phyloP scores from a whole-genome alignment of 768 basidiomycete genomes.

The Lentinula edodes region DNA sequence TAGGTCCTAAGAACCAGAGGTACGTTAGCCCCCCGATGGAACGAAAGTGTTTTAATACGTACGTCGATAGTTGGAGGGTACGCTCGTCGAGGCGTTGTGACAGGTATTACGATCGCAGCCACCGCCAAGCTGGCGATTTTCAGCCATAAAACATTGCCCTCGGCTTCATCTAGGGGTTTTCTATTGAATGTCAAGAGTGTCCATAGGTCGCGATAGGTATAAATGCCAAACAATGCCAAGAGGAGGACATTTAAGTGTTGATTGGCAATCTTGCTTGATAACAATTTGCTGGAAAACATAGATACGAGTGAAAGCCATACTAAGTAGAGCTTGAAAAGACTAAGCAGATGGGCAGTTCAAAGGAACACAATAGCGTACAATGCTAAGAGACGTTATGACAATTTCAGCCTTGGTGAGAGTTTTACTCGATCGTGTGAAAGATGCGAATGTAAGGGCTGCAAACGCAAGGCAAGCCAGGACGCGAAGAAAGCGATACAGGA shows the following conservation, averaged over 20 bases:
- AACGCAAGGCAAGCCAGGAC: background rate
- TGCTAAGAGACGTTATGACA: background rate
- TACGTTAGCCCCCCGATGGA: too few relatives aligned
- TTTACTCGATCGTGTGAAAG: background rate
- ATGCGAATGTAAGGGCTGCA: background rate
- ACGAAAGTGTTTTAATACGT: background rate
- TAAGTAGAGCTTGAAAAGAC: background rate
- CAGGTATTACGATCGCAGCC: slow-evolving; percentile 42
- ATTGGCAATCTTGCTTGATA: background rate
- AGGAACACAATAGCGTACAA: background rate
- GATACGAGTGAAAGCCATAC: background rate
- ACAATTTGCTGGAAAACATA: background rate
- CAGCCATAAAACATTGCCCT: slow-evolving; percentile 45
- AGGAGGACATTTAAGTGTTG: slow-evolving; percentile 23
- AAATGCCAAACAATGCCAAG: slow-evolving; percentile 33
- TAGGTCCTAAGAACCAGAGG: slow-evolving; percentile 21
- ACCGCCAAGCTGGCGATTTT: slow-evolving; percentile 38
- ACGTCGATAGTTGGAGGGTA: slow-evolving; percentile 45
- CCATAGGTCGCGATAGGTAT: slow-evolving; percentile 50
- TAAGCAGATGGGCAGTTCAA: background rate
- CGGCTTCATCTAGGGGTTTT: slow-evolving; percentile 35
- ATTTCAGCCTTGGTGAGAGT: background rate
- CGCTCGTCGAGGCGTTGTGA: slow-evolving; percentile 43
- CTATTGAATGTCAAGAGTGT: slow-evolving; percentile 47
- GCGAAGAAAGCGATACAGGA: slow-evolving; percentile 1